A percentile compares a stretch with the other conserved stretches of the same genome.
phyloP scores from a whole-genome alignment of 306 rosid species.

The Begonia fuchsioides region DNA sequence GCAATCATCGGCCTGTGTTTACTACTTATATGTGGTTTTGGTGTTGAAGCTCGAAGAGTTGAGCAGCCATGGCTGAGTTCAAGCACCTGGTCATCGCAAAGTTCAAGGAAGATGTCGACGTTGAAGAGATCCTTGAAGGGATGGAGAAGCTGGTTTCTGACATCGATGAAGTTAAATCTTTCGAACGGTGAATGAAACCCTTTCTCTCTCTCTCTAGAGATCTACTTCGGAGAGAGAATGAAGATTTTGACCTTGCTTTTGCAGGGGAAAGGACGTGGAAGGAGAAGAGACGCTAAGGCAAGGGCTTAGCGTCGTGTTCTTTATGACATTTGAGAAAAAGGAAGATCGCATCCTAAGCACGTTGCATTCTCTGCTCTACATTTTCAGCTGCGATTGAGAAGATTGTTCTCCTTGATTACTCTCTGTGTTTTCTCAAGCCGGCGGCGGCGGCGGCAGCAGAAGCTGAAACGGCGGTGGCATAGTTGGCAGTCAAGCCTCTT shows the following conservation, averaged over 20 bases:
- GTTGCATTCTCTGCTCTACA: slow-evolving; percentile 53
- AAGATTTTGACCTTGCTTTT: no score
- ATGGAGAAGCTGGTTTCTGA: slow-evolving; percentile 61
- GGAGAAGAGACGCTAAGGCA: slow-evolving; percentile 66
- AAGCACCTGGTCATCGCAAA: slow-evolving; percentile 73
- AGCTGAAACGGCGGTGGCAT: not conserved
- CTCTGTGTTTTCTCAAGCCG: slow-evolving; percentile 43
- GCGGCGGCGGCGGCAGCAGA: slow-evolving; percentile 8
- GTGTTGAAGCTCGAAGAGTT: not conserved
- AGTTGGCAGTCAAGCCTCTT: not conserved
- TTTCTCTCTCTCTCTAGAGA: not conserved
- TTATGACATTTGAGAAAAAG: slow-evolving; percentile 69
- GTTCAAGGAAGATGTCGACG: slow-evolving; percentile 64
- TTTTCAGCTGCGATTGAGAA: slow-evolving; percentile 81
- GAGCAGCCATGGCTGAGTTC: slow-evolving; percentile 47
- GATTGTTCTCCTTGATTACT: slow-evolving; percentile 74
- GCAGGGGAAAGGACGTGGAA: slow-evolving; percentile 77
- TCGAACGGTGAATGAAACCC: slow-evolving; percentile 64
- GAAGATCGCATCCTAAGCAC: slow-evolving; percentile 78
- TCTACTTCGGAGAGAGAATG: no score
- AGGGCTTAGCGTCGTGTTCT: slow-evolving; percentile 78
- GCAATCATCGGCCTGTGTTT: no score
- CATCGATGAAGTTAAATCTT: slow-evolving; percentile 62
- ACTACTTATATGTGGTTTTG: no score
- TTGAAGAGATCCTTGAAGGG: slow-evolving; percentile 58